Base-by-base conservation (phyloP, 176 grass and related monocot species). In the Panicum miliaceum region DNA sequence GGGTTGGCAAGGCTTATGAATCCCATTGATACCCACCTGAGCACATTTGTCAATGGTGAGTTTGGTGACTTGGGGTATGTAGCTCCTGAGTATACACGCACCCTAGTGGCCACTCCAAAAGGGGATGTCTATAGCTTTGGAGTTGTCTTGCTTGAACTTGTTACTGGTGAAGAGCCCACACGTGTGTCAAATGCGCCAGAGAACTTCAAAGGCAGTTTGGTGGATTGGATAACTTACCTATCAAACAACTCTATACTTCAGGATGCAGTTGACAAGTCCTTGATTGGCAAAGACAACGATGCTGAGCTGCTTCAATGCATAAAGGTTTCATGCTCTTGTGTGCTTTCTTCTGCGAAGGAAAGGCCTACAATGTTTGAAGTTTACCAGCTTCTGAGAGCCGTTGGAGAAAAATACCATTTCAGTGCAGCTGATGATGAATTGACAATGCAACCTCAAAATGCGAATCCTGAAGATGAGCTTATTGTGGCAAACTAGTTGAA, bases 1-100 rank as follows among this genome's bases (percentile, higher is more conserved):
- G 96, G 96, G 16, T n/a, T 98, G 76, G 96, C 96, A 75, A 89
- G 91, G 90, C 92, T 95, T 64, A 98, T 98, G 96, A 98, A 98
- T 90, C 91, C 93, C 15, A 83, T 98, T 38, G 93, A 98, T 68
- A 98, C 96, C 34, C 96, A 95, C 87, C 86, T 95, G 26, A 98
- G 93, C 74, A 98, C 96, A 65, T 95, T 98, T 43, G 87, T 95
- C 34, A 93, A 92, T 15, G 93, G 93, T 46, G 93, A 98, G 88
- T 98, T 98, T 75, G 96, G 96, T 22, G 96, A 98, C 77, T 56
- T 98, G 32, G 96, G 93, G 1, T 98, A 98, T 74, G 93, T 98
- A 36, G 96, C 96, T 50, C 96, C 96, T 7, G 96, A 95, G 76
- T 98, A 98, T 43, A 50, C 89, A 22, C 85, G 70, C 11, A 98